These are phyloP conservation scores for Coemansia guatemalensis DNA, from an alignment of 192 early-diverging fungal species.

Conservation along the genomic window DNA sequence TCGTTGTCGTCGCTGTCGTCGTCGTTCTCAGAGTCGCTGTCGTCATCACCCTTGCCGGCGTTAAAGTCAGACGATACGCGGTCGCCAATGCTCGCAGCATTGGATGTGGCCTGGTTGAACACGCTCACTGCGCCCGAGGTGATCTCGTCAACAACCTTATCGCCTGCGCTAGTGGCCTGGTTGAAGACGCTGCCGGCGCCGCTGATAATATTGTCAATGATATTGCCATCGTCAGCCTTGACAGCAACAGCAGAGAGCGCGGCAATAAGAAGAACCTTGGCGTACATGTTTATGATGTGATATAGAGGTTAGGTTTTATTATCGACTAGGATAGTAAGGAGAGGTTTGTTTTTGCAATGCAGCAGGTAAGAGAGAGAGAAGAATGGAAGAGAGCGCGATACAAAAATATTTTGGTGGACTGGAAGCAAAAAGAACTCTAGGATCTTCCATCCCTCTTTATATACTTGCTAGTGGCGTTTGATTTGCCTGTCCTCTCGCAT, in stretches of 20 bases:
- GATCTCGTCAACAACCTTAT: constrained; percentile 6
- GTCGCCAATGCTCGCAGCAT: constrained; percentile 9
- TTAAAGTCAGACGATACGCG: constrained; percentile 43
- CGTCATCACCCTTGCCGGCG: constrained; percentile 18
- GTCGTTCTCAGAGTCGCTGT: constrained; percentile 6
- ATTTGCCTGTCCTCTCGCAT: too few species aligned
- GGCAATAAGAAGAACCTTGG: constrained; percentile 19
- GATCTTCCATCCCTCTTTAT: too few species aligned
- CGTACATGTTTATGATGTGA: constrained; percentile 8
- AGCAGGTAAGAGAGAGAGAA: background rate
- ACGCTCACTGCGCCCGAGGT: constrained; percentile 14
- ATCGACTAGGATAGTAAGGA: background rate
- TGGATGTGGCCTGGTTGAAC: constrained; percentile 9
- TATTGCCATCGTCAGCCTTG: constrained; percentile 20
- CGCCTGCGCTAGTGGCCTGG: constrained; percentile 13
- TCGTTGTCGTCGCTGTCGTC: background rate
- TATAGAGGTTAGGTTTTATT: too few species aligned
- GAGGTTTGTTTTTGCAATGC: background rate
- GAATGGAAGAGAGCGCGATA: too few species aligned
- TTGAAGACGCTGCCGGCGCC: constrained; percentile 24
- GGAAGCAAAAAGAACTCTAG: too few species aligned
- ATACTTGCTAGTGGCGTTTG: too few species aligned
- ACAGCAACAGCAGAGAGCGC: constrained; percentile 17
- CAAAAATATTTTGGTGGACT: background rate
- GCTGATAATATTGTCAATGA: constrained; percentile 23